These are phyloP conservation scores for Pythium apleroticum DNA, from an alignment of 352 stramenopile genomes.

Conservation along the genomic window DNA sequence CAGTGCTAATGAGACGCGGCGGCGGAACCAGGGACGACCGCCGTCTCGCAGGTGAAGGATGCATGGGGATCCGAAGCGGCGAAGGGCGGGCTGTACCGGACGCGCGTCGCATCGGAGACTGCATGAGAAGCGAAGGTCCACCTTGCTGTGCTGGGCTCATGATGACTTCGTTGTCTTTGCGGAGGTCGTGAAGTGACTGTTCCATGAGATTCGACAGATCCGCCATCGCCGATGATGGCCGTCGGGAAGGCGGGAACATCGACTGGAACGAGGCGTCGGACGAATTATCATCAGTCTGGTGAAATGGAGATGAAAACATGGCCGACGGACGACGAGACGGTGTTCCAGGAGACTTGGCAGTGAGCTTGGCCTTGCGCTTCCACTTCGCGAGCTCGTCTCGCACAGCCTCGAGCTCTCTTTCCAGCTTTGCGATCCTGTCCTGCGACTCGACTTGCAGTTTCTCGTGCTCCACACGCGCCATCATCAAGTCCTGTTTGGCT, in stretches of 20 bases:
- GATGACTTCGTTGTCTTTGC: constrained; percentile 40
- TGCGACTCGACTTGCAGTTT: constrained; percentile 47
- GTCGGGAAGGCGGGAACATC: constrained; percentile 39
- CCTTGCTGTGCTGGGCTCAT: constrained; percentile 8
- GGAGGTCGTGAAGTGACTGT: constrained; percentile 63
- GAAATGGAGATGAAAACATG: constrained; percentile 43
- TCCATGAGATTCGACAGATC: constrained; percentile 82
- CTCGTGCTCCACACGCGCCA: constrained; percentile 22
- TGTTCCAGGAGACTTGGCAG: constrained; percentile 34
- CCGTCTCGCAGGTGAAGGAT: constrained; percentile 22
- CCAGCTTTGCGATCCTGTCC: constrained; percentile 55
- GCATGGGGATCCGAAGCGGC: constrained; percentile 25
- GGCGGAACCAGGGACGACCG: constrained; percentile 25
- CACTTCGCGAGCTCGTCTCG: constrained; percentile 58
- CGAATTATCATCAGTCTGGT: constrained; percentile 56
- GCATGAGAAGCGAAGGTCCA: constrained; percentile 15
- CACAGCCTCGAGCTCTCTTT: constrained; percentile 65
- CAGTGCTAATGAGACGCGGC: constrained; percentile 26
- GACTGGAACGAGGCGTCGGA: constrained; percentile 52
- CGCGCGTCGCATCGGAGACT: constrained; percentile 22
- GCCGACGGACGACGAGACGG: constrained; percentile 46
- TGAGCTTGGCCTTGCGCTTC: constrained; percentile 75
- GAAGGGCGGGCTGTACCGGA: constrained; percentile 14
- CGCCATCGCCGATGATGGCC: constrained; percentile 66
- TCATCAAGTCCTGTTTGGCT: constrained; percentile 31